phyloP scores from a whole-genome alignment of 805 yeast species.

The Wickerhamiella nectarea region DNA sequence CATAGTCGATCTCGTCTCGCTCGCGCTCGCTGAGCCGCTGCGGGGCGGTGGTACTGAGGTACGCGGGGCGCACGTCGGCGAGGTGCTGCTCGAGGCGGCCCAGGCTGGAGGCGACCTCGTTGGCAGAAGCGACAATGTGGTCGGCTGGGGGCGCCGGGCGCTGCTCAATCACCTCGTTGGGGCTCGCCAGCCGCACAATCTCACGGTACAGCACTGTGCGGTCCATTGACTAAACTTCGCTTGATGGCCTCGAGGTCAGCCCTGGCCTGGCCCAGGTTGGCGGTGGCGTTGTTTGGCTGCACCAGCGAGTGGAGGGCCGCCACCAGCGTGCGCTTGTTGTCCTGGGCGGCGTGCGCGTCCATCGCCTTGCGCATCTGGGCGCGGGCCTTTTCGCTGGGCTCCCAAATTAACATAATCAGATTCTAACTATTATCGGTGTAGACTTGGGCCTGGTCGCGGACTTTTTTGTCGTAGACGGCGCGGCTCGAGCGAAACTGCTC shows the following conservation, averaged over 20 bases:
- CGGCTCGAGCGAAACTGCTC: constrained; percentile 46
- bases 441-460: constrained; percentile 63
- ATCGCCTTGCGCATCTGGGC: constrained; percentile 4
- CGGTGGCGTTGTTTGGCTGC: background rate
- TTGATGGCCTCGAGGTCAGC: background rate
- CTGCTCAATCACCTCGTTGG: constrained; percentile 5
- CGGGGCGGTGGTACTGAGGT: constrained; percentile 22
- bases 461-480: constrained; percentile 56
- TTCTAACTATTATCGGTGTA: constrained; percentile 29
- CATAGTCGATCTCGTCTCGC: constrained; percentile 29
- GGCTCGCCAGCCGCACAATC: constrained; percentile 19
- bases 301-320: background rate
- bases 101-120: constrained; percentile 16
- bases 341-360: constrained; percentile 3
- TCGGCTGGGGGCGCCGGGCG: constrained; percentile 14
- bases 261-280: background rate
- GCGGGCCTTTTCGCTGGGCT: constrained; percentile 2
- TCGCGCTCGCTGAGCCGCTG: constrained; percentile 25
- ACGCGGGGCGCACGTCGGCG: constrained; percentile 21
- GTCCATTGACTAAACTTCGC: constrained; percentile 14
- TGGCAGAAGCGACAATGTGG: constrained; percentile 20
- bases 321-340: background rate
- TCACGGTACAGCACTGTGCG: constrained; percentile 19
- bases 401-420: background rate
- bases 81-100: constrained; percentile 18